Evolutionary conservation across 257 asterid species (phyloP).

Genomic region (Handroanthus guayacan): DNA sequence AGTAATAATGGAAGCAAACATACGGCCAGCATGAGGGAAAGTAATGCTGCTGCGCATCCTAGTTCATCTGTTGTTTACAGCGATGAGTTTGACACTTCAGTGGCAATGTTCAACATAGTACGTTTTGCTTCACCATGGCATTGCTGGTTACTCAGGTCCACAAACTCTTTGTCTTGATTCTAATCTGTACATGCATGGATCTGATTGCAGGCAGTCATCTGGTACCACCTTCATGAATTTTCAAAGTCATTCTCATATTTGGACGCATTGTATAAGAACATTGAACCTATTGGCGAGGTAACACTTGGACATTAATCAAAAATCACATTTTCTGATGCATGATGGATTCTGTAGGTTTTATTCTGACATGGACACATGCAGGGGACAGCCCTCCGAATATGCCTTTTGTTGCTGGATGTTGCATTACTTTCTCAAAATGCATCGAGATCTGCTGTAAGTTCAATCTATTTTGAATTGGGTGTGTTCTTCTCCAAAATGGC

Average conservation of each 20-base stretch:
- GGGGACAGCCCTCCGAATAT: conserved; percentile 77
- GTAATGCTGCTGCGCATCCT: conserved; percentile 40
- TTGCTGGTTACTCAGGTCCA: conserved; percentile 27
- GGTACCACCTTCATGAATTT: conserved; percentile 87
- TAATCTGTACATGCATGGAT: conserved; percentile 30
- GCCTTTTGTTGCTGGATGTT: conserved; percentile 83
- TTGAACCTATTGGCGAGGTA: conserved; percentile 87
- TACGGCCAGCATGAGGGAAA: conserved; percentile 51
- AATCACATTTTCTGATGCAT: not conserved
- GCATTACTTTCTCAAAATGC: conserved; percentile 69
- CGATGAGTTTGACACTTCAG: conserved; percentile 66
- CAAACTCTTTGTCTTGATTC: conserved; percentile 15
- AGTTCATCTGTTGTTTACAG: conserved; percentile 52
- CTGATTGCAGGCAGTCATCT: conserved; percentile 75
- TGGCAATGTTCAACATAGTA: conserved; percentile 73
- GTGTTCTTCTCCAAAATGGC: not conserved
- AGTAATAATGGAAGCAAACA: conserved; percentile 51
- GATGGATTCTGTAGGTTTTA: conserved; percentile 15
- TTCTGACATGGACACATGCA: conserved; percentile 43
- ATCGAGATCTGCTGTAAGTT: conserved; percentile 74
- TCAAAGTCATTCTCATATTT: conserved; percentile 66
- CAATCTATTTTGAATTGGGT: conserved; percentile 4
- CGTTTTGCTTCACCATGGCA: conserved; percentile 36
- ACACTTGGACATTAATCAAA: conserved; percentile 16
- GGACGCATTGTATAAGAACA: conserved; percentile 73